Conservation (phyloP, 2,329 filamentous ascomycete species). For the Fonsecaea pugnacius region DNA sequence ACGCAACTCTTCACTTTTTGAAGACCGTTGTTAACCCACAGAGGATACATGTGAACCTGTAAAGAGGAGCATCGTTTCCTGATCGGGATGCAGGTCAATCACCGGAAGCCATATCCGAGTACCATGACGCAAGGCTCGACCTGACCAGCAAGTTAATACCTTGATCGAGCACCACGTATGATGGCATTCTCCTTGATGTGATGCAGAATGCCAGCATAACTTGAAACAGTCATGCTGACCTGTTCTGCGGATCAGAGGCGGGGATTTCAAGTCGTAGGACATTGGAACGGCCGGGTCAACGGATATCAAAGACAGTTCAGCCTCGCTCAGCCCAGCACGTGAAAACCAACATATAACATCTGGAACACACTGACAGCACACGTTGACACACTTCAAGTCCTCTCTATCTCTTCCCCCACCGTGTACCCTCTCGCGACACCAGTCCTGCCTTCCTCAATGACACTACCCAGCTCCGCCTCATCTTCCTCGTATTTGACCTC, state of each 20-base stretch:
- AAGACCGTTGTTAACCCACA: not conserved
- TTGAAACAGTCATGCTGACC: not conserved
- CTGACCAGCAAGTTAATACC: not conserved
- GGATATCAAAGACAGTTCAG: not conserved
- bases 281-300: not conserved
- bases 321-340: not conserved
- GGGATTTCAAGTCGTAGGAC: not conserved
- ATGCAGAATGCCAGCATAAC: not conserved
- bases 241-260: not conserved
- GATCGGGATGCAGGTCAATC: not conserved
- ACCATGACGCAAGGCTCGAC: not conserved
- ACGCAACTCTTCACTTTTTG: not conserved
- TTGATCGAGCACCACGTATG: not conserved
- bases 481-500: conserved; percentile 64
- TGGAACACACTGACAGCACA: not conserved
- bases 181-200: not conserved
- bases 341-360: not conserved
- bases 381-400: conserved; percentile 17
- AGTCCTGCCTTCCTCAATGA: conserved; percentile 81
- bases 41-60: not conserved
- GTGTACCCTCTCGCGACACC: conserved; percentile 89
- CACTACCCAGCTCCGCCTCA: conserved; percentile 56
- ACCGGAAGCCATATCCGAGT: not conserved
- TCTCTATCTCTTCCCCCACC: conserved; percentile 57
- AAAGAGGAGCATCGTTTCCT: not conserved